Percentiles rank a stretch among this genome's conserved stretches.
These are phyloP conservation scores for Asterionellopsis glacialis DNA, from an alignment of 108 stramenopile genomes.

Conservation along the genomic window DNA sequence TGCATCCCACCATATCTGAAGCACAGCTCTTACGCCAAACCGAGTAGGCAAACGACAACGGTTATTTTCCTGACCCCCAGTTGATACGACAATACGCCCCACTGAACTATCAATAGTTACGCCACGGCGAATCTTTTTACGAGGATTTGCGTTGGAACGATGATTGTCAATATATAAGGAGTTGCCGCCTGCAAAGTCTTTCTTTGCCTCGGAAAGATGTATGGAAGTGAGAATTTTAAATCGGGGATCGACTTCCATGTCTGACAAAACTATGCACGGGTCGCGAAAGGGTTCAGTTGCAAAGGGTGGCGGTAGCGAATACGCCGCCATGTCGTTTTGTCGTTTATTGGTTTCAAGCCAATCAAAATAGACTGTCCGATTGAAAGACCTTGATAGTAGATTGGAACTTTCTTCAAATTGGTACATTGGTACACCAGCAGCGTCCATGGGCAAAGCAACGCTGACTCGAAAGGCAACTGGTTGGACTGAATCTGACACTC, in stretches of 20 bases:
- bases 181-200: slow-evolving; percentile 31
- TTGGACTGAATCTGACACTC: neutral
- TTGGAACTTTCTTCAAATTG: neutral
- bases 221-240: slow-evolving; percentile 48
- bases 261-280: slow-evolving; percentile 33
- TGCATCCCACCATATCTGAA: slow-evolving; percentile 57
- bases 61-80: slow-evolving; percentile 45
- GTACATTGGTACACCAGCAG: slow-evolving; percentile 12
- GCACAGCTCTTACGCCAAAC: slow-evolving; percentile 32
- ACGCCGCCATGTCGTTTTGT: slow-evolving; percentile 26
- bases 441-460: slow-evolving; percentile 37
- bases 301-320: slow-evolving; percentile 34
- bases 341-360: slow-evolving; percentile 24
- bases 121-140: slow-evolving; percentile 25
- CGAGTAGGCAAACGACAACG: slow-evolving; percentile 42
- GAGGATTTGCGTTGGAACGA: slow-evolving; percentile 18
- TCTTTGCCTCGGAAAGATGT: slow-evolving; percentile 31
- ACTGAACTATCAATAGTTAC: slow-evolving; percentile 30
- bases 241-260: slow-evolving; percentile 34
- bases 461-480: slow-evolving; percentile 51
- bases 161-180: slow-evolving; percentile 38
- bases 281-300: slow-evolving; percentile 27
- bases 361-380: slow-evolving; percentile 8
- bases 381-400: neutral
- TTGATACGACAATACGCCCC: slow-evolving; percentile 40